phyloP scores from a whole-genome alignment of 2,329 filamentous ascomycete genomes.

The Pseudogymnoascus sp. region DNA sequence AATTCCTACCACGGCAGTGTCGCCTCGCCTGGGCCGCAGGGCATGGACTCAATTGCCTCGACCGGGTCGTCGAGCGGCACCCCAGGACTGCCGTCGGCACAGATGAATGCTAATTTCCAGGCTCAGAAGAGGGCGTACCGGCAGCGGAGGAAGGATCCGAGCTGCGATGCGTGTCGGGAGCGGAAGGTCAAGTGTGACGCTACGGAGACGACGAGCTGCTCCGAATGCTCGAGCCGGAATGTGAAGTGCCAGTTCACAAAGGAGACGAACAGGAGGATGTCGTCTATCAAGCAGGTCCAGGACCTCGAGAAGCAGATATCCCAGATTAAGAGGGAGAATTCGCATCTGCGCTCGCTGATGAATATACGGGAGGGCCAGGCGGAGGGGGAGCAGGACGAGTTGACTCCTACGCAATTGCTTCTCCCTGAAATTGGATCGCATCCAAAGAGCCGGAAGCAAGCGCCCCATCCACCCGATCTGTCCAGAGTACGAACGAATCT shows the following conservation, averaged over 20 bases:
- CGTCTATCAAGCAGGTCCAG: slow-evolving; percentile 97
- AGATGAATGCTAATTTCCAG: slow-evolving; percentile 44
- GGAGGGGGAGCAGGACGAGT: slow-evolving; percentile 30
- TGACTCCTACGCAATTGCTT: slow-evolving; percentile 39
- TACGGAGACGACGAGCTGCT: slow-evolving; percentile 91
- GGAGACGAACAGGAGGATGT: slow-evolving; percentile 97
- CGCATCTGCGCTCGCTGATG: slow-evolving; percentile 57
- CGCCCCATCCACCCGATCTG: slow-evolving; percentile 58
- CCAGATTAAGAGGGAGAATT: slow-evolving; percentile 71
- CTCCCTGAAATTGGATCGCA: slow-evolving; percentile 59
- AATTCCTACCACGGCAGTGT: slow-evolving; percentile 23
- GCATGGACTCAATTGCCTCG: slow-evolving; percentile 53
- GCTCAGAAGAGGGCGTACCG: slow-evolving; percentile 90
- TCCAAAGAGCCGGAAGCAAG: slow-evolving; percentile 54
- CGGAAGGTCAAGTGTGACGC: slow-evolving; percentile 85
- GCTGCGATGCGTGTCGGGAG: slow-evolving; percentile 91
- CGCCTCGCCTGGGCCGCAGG: slow-evolving; percentile 30
- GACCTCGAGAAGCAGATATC: slow-evolving; percentile 89
- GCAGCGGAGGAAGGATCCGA: slow-evolving; percentile 90
- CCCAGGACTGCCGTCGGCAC: slow-evolving; percentile 36
- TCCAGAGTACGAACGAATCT: slow-evolving; percentile 65
- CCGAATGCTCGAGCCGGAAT: slow-evolving; percentile 91
- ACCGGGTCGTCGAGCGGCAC: slow-evolving; percentile 49
- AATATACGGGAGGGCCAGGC: slow-evolving; percentile 34
- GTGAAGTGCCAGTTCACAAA: slow-evolving; percentile 99